phyloP scores from a whole-genome alignment of 1,284 basidiomycete genomes.

The Fomes fomentarius region DNA sequence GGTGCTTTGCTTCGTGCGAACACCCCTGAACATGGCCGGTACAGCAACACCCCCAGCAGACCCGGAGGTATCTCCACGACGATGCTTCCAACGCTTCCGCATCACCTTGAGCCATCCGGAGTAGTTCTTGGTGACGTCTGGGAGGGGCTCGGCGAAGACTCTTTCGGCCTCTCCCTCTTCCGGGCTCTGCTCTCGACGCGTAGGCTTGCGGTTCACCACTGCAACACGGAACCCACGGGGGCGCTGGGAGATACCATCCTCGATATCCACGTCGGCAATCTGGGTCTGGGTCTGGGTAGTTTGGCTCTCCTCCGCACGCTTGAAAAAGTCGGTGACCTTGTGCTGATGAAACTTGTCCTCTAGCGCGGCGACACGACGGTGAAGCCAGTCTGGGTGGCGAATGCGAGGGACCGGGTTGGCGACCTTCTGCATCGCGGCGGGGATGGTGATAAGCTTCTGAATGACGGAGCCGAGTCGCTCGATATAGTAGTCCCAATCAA shows the following conservation, averaged over 20 bases:
- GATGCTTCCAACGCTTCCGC: conserved; percentile 79
- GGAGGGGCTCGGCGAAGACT: conserved; percentile 42
- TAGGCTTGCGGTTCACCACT: conserved; percentile 55
- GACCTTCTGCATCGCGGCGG: conserved; percentile 98
- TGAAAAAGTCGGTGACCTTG: conserved; percentile 96
- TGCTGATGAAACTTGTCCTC: conserved; percentile 99
- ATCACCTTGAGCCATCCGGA: conserved; percentile 82
- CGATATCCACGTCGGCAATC: conserved; percentile 57
- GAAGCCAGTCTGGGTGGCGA: conserved; percentile 97
- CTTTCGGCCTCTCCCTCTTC: conserved; percentile 42
- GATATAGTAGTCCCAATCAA: conserved; percentile 99
- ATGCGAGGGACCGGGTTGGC: conserved; percentile 96
- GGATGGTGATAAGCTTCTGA: conserved; percentile 99
- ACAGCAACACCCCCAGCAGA: conserved; percentile 44
- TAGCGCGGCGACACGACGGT: conserved; percentile 85
- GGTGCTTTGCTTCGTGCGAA: conserved; percentile 66
- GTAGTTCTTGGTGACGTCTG: conserved; percentile 71
- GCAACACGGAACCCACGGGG: conserved; percentile 45
- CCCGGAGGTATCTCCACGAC: conserved; percentile 37
- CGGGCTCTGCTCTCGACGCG: conserved; percentile 41
- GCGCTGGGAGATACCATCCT: conserved; percentile 54
- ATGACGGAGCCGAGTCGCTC: conserved; percentile 98
- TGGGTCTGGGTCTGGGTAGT: conserved; percentile 31
- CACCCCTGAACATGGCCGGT: conserved; percentile 82
- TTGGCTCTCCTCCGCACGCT: conserved; percentile 37